Evolutionary conservation across 2,329 filamentous ascomycete genomes (phyloP).

Genomic region (Fusarium sp.): DNA sequence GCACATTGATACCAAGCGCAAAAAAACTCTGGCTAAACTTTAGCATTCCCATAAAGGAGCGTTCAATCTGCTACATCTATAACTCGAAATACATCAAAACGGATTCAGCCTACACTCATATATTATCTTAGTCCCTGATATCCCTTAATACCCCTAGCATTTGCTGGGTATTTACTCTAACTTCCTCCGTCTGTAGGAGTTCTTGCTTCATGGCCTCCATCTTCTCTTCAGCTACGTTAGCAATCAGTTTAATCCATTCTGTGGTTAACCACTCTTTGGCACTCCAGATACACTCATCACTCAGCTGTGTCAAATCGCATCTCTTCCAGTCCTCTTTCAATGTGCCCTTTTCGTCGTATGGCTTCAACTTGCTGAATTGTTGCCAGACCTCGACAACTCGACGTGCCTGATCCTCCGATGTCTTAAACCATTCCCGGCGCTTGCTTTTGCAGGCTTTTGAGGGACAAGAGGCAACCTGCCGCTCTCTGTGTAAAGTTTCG

Average conservation of each 20-base stretch:
- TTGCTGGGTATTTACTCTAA: neutral
- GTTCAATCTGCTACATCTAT: neutral
- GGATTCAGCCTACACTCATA: too few species aligned
- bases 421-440: conserved; percentile 28
- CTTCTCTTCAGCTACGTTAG: neutral
- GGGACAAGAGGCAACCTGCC: neutral
- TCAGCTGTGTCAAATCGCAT: neutral
- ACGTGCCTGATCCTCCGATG: neutral
- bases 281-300: neutral
- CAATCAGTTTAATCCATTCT: neutral
- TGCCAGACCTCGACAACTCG: neutral
- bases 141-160: neutral
- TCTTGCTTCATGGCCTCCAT: neutral
- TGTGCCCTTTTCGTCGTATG: neutral
- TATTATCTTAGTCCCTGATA: too few species aligned
- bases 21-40: neutral
- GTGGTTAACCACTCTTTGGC: conserved; percentile 8
- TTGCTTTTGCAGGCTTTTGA: rapidly evolving
- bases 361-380: neutral
- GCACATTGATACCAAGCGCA: neutral
- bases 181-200: neutral
- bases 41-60: neutral
- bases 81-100: neutral
- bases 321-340: neutral
- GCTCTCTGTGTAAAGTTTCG: neutral